Base-by-base conservation (phyloP, 768 basidiomycete species). In the Termitomyces bulborhizus region DNA sequence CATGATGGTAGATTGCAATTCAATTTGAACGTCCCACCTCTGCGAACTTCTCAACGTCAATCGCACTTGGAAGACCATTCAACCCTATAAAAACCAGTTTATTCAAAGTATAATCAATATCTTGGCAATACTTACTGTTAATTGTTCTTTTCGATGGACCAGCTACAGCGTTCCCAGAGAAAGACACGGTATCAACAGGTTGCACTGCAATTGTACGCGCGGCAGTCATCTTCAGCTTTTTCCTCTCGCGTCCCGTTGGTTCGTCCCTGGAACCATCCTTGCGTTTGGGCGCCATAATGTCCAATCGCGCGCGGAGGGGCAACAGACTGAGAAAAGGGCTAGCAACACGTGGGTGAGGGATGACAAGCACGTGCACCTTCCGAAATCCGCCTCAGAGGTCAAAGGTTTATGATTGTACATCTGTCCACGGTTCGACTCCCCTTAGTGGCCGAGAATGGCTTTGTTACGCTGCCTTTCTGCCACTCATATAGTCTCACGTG, bases 41-140 rank as follows among this genome's bases (percentile, higher is more conserved):
- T 16, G 86, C 81, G 67, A 98, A 96, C 65, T 81, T 86, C 65
- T 96, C 94, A 24, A 96, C 87, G 63, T 95, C 89, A 53, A 98
- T 78, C 1, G 85, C 76, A 29, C 78, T 76, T 2, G 92, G 91
- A 16, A 97, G 68, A 7, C 77, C 78, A 43, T 74, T 76, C 67
- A 80, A 71, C 48, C 79, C 86, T 88, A 44, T 6, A n/a, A 2
- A 11, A 18, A 32, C 8, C 11, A 51, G 50, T 18, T 51, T 34
- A n/a, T 24, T 51, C 3, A 13, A 55, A 37, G 32, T 37, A 36
- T 41, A 12, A 16, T 16, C 11, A 24, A 34, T 9, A 16, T 16
- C 31, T 4, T 12, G 24, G 26, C n/a, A 32, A n/a, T 4, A 62
- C 76, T 59, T 57, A 81, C 81, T 75, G 46, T 78, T 71, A 32